Evolutionary conservation across 257 asterid genomes (phyloP).

Genomic region (Nicotiana benthamiana): DNA sequence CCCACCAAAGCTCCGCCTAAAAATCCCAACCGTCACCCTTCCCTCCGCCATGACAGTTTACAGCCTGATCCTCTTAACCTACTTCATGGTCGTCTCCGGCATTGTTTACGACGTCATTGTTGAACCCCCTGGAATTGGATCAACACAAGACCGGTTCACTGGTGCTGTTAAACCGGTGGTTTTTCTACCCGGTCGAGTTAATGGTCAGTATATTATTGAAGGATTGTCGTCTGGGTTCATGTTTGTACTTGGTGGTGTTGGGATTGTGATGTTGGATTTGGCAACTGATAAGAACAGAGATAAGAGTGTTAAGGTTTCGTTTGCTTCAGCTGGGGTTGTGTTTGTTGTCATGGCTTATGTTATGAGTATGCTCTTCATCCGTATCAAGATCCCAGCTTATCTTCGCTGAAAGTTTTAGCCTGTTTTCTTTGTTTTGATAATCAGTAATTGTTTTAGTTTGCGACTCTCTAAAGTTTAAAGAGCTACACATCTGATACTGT

Average conservation of each 20-base stretch:
- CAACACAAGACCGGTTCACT: conserved; percentile 71
- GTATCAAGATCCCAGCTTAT: conserved; percentile 87
- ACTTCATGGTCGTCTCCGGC: conserved; percentile 96
- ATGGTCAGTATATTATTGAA: conserved; percentile 90
- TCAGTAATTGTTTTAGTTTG: background rate
- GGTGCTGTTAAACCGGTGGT: conserved; percentile 86
- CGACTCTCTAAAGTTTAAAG: background rate
- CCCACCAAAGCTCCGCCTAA: conserved; percentile 88
- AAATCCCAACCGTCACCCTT: conserved; percentile 70
- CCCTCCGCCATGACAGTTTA: conserved; percentile 94
- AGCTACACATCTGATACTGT: background rate
- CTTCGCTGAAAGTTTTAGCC: conserved; percentile 41
- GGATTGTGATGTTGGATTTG: conserved; percentile 78
- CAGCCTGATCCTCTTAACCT: conserved; percentile 73
- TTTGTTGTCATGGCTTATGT: conserved; percentile 71
- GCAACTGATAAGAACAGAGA: conserved; percentile 77
- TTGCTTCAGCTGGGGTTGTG: conserved; percentile 64
- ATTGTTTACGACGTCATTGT: conserved; percentile 90
- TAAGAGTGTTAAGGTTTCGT: conserved; percentile 74
- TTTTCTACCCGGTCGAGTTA: conserved; percentile 82
- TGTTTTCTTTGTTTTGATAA: background rate
- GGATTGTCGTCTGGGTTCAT: conserved; percentile 91
- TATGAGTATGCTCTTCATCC: conserved; percentile 87
- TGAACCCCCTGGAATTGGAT: conserved; percentile 96
- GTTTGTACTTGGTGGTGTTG: conserved; percentile 87